Percentiles rank a stretch among this genome's conserved stretches.
phyloP scores from a whole-genome alignment of 768 basidiomycete species.

The Lentinus brumalis region DNA sequence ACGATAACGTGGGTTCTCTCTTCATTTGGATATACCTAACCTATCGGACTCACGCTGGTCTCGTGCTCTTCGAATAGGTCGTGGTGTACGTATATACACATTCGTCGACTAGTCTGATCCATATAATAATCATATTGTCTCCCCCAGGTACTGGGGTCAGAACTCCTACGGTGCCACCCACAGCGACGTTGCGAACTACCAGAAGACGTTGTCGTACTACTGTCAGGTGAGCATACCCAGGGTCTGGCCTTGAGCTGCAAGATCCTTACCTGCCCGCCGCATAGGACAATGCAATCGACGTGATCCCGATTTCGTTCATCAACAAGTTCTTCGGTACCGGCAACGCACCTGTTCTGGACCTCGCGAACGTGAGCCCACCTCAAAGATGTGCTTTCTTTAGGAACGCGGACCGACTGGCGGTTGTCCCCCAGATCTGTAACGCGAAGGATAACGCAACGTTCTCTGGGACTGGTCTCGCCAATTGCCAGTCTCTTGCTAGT shows the following conservation, averaged over 20 bases:
- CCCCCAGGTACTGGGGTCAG: constrained; percentile 69
- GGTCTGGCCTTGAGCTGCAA: neutral
- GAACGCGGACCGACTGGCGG: neutral
- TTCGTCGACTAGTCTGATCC: neutral
- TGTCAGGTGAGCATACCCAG: constrained; percentile 46
- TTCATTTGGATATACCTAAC: constrained; percentile 1
- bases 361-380: constrained; percentile 56
- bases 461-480: constrained; percentile 42
- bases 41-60: neutral
- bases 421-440: constrained; percentile 43
- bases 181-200: constrained; percentile 52
- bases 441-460: constrained; percentile 41
- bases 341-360: constrained; percentile 62
- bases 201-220: constrained; percentile 64
- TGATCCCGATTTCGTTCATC: constrained; percentile 71
- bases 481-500: constrained; percentile 42
- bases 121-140: constrained; percentile 3
- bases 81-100: constrained; percentile 46
- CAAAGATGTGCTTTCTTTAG: neutral
- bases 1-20: constrained; percentile 57
- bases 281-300: constrained; percentile 68
- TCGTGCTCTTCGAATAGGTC: constrained; percentile 37
- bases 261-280: neutral
- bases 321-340: constrained; percentile 66
- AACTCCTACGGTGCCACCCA: constrained; percentile 69